A percentile compares a stretch with the other conserved stretches of the same genome.
Conservation (phyloP, 352 stramenopile genomes). For the Hyaloperonospora brassicae region DNA sequence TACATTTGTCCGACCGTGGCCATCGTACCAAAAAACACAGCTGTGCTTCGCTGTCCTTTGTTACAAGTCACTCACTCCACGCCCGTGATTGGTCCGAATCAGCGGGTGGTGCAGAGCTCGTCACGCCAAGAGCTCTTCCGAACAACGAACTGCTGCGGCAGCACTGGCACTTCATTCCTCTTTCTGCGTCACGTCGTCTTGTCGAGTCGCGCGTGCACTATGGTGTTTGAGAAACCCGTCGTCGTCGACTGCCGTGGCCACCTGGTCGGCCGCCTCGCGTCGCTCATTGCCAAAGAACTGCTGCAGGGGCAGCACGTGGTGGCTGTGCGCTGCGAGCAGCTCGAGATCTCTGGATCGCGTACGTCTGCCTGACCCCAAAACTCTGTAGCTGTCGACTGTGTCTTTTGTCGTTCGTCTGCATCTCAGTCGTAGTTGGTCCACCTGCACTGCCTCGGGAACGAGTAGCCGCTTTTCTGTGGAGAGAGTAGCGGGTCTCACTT, state of each 20-base stretch:
- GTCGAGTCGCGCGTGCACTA: slow-evolving; percentile 25
- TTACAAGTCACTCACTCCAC: slow-evolving; percentile 4
- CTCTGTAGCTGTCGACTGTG: slow-evolving; percentile 1
- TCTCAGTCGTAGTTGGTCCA: neutral
- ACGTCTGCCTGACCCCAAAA: slow-evolving; percentile 26
- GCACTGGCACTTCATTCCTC: slow-evolving; percentile 43
- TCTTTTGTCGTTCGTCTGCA: neutral
- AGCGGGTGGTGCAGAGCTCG: slow-evolving; percentile 17
- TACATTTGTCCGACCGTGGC: no score
- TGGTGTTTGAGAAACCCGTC: slow-evolving; percentile 93
- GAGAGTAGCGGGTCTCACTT: slow-evolving; percentile 21
- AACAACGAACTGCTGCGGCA: neutral
- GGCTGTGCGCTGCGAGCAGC: slow-evolving; percentile 96
- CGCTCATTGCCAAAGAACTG: slow-evolving; percentile 98
- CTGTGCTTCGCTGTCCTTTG: slow-evolving; percentile 9
- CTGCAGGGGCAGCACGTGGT: slow-evolving; percentile 98
- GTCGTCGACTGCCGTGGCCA: slow-evolving; percentile 98
- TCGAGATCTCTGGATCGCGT: slow-evolving; percentile 97
- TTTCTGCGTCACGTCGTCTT: slow-evolving; percentile 28
- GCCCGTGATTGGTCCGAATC: slow-evolving; percentile 16
- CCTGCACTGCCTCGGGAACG: neutral
- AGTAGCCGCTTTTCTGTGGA: neutral
- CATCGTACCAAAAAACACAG: no score
- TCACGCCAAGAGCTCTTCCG: neutral
- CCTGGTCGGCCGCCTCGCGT: slow-evolving; percentile 96